phyloP scores from a whole-genome alignment of 306 rosid species.

The Canavalia gladiata region DNA sequence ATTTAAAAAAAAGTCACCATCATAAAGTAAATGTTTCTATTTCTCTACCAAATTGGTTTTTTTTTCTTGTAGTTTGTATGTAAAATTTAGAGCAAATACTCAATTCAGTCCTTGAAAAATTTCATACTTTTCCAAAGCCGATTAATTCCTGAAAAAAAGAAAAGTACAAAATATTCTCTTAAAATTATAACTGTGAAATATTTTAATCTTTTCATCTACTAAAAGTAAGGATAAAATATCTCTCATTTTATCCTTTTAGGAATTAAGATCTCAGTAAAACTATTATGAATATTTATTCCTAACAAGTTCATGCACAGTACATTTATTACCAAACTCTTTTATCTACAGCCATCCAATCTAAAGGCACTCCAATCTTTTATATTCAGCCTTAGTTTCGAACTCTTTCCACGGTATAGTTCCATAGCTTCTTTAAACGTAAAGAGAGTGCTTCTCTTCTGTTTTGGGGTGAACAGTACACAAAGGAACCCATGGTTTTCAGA shows the following conservation, averaged over 20 bases:
- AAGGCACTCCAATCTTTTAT: slow-evolving; percentile 25
- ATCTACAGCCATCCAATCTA: not conserved
- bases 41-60: not conserved
- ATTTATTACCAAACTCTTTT: not conserved
- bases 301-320: not conserved
- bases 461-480: slow-evolving; percentile 35
- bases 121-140: too few species aligned
- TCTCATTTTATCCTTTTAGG: too few species aligned
- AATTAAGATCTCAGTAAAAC: not conserved
- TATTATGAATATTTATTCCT: not conserved
- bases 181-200: too few species aligned
- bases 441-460: slow-evolving; percentile 39
- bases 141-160: too few species aligned
- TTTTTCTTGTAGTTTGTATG: not conserved
- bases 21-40: not conserved
- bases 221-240: too few species aligned
- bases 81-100: too few species aligned
- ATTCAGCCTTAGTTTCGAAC: slow-evolving; percentile 23
- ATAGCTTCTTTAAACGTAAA: slow-evolving; percentile 35
- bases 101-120: too few species aligned
- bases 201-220: too few species aligned
- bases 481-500: slow-evolving; percentile 42
- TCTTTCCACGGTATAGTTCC: slow-evolving; percentile 15
- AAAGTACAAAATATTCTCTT: too few species aligned
- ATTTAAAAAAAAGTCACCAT: too few species aligned